Evolutionary conservation across 2,329 filamentous ascomycete species (phyloP).

Genomic region (Dothideomycetes sp.): DNA sequence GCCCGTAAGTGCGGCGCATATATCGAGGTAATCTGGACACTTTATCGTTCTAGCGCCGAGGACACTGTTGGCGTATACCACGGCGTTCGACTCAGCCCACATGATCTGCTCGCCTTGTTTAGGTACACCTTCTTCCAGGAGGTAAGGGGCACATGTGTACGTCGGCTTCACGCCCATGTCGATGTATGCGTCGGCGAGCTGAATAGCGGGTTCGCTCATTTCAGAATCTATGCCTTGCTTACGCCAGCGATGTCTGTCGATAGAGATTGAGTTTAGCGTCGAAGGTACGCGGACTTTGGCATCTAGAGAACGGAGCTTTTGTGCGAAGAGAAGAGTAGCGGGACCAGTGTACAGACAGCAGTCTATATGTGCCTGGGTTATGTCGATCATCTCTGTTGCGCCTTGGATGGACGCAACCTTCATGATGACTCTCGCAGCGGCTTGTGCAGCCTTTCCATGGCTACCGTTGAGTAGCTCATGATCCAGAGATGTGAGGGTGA

Average conservation of each 20-base stretch:
- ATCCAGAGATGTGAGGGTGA: constrained; percentile 11
- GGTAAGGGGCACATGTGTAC: constrained; percentile 36
- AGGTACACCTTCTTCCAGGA: constrained; percentile 23
- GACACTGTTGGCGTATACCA: constrained; percentile 36
- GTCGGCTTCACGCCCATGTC: constrained; percentile 30
- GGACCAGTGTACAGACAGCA: constrained; percentile 32
- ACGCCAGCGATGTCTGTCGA: constrained; percentile 31
- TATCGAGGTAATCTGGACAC: constrained; percentile 35
- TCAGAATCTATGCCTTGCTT: constrained; percentile 23
- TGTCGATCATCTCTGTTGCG: constrained; percentile 23
- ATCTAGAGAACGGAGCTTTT: constrained; percentile 23
- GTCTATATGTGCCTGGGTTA: constrained; percentile 34
- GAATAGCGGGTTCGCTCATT: constrained; percentile 21
- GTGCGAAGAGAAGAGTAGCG: constrained; percentile 25
- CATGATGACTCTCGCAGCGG: constrained; percentile 29
- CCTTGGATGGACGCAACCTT: constrained; percentile 26
- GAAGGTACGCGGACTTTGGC: constrained; percentile 29
- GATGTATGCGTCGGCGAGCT: constrained; percentile 27
- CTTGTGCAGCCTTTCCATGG: constrained; percentile 22
- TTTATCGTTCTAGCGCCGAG: constrained; percentile 34
- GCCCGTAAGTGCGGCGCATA: constrained; percentile 33
- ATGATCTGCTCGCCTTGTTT: constrained; percentile 28
- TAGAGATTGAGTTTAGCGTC: constrained; percentile 32
- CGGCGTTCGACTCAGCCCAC: constrained; percentile 37
- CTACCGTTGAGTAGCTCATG: constrained; percentile 14